Evolutionary conservation across 2,329 filamentous ascomycete genomes (phyloP).

Genomic region (Monosporascus sp.): DNA sequence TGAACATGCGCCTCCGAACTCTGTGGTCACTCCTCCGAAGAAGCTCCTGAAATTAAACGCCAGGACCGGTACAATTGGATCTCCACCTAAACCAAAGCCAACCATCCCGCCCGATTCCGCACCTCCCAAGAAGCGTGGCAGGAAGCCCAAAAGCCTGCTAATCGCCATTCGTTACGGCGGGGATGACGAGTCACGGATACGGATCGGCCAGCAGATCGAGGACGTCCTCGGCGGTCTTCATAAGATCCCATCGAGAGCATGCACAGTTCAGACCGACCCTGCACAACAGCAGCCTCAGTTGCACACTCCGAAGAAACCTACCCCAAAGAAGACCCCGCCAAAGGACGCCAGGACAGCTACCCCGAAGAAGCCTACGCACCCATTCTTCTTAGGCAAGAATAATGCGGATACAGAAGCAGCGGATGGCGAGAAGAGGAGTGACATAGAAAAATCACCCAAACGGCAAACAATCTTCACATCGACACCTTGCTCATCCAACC

Average conservation of each 20-base stretch:
- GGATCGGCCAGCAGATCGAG: constrained; percentile 56
- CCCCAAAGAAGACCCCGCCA: constrained; percentile 17
- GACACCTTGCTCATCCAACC: constrained; percentile 48
- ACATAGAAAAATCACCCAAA: constrained; percentile 26
- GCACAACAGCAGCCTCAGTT: neutral
- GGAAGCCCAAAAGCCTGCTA: constrained; percentile 35
- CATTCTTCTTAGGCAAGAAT: constrained; percentile 61
- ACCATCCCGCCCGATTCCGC: constrained; percentile 6
- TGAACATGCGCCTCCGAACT: neutral
- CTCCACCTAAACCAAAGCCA: constrained; percentile 51
- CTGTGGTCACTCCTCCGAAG: constrained; percentile 21
- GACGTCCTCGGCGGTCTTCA: constrained; percentile 46
- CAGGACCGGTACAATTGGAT: constrained; percentile 57
- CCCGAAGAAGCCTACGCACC: constrained; percentile 37
- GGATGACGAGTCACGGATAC: constrained; percentile 36
- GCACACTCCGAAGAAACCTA: constrained; percentile 8
- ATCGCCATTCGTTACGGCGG: constrained; percentile 56
- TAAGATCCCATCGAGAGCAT: constrained; percentile 5
- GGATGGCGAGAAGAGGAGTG: constrained; percentile 17
- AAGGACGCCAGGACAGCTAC: constrained; percentile 13
- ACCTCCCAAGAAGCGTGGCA: constrained; percentile 26
- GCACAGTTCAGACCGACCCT: neutral
- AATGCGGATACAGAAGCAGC: constrained; percentile 17
- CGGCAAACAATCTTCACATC: constrained; percentile 41
- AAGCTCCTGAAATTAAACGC: constrained; percentile 53